These are phyloP conservation scores for Botryobasidium botryosum DNA, from an alignment of 768 basidiomycete species.

Conservation along the genomic window DNA sequence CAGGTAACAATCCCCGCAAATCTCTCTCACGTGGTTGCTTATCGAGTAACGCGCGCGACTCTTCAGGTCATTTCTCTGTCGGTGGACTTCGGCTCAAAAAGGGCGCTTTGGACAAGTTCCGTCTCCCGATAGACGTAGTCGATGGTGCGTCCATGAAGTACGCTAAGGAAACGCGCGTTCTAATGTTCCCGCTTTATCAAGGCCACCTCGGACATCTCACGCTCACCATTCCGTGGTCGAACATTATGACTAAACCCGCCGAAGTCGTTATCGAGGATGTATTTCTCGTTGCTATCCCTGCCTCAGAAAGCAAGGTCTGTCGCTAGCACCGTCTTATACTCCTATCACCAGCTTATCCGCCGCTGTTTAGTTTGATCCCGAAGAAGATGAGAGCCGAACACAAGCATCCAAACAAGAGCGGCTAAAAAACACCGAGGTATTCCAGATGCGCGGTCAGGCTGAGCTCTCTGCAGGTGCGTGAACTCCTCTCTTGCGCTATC, in stretches of 20 bases:
- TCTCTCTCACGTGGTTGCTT: slow-evolving; percentile 7
- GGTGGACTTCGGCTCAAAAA: slow-evolving; percentile 77
- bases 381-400: slow-evolving; percentile 68
- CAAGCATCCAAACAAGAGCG: slow-evolving; percentile 83
- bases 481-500: too few species aligned
- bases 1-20: slow-evolving; percentile 31
- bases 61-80: slow-evolving; percentile 55
- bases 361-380: slow-evolving; percentile 43
- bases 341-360: background rate
- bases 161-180: too few species aligned
- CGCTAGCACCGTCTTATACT: background rate
- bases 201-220: slow-evolving; percentile 79
- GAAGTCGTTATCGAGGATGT: slow-evolving; percentile 87
- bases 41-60: background rate
- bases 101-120: slow-evolving; percentile 86
- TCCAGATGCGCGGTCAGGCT: slow-evolving; percentile 46
- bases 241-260: slow-evolving; percentile 75
- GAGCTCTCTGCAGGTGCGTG: slow-evolving; percentile 31
- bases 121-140: slow-evolving; percentile 84
- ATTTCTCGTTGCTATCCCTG: slow-evolving; percentile 81
- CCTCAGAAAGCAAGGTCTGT: slow-evolving; percentile 37
- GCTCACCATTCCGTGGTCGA: slow-evolving; percentile 76
- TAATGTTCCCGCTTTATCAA: slow-evolving; percentile 18
- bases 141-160: slow-evolving; percentile 53
- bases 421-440: slow-evolving; percentile 70